A percentile compares a stretch with the other conserved stretches of the same genome.
Evolutionary conservation across 441 rosid species (phyloP).

Genomic region (Hura crepitans): DNA sequence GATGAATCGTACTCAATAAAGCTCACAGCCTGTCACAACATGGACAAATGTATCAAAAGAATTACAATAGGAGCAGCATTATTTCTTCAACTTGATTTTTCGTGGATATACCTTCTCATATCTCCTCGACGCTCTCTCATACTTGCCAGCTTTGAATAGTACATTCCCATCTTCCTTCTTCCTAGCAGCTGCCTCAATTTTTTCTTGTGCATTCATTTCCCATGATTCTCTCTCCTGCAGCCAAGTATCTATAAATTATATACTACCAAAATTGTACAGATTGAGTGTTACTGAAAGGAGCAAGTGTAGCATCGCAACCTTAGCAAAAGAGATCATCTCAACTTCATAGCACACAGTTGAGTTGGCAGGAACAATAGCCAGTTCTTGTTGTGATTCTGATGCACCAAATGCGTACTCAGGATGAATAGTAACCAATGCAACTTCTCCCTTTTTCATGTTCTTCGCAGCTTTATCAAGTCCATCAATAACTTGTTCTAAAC

Average conservation of each 20-base stretch:
- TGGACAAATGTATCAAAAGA: background rate
- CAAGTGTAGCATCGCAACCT: background rate
- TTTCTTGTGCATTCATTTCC: slow-evolving; percentile 75
- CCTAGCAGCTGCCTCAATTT: slow-evolving; percentile 69
- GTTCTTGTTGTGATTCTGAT: slow-evolving; percentile 49
- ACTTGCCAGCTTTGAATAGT: slow-evolving; percentile 62
- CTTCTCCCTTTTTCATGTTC: slow-evolving; percentile 85
- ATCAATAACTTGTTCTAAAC: slow-evolving; percentile 65
- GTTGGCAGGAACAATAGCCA: slow-evolving; percentile 67
- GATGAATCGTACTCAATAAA: slow-evolving; percentile 62
- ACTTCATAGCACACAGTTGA: slow-evolving; percentile 54
- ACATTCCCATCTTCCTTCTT: slow-evolving; percentile 83
- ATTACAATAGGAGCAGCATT: background rate
- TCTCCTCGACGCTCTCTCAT: slow-evolving; percentile 60
- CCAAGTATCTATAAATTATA: background rate
- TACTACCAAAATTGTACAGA: background rate
- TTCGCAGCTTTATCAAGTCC: slow-evolving; percentile 72
- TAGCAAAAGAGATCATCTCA: slow-evolving; percentile 4
- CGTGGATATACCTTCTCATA: slow-evolving; percentile 51
- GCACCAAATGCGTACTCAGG: slow-evolving; percentile 78
- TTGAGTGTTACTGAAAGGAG: too few species aligned
- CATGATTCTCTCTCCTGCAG: slow-evolving; percentile 74
- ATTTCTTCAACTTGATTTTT: background rate
- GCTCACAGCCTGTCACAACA: slow-evolving; percentile 37
- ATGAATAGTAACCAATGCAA: slow-evolving; percentile 53